Base-by-base conservation (phyloP, 345 rosid genomes). In the Fremontodendron californicum region DNA sequence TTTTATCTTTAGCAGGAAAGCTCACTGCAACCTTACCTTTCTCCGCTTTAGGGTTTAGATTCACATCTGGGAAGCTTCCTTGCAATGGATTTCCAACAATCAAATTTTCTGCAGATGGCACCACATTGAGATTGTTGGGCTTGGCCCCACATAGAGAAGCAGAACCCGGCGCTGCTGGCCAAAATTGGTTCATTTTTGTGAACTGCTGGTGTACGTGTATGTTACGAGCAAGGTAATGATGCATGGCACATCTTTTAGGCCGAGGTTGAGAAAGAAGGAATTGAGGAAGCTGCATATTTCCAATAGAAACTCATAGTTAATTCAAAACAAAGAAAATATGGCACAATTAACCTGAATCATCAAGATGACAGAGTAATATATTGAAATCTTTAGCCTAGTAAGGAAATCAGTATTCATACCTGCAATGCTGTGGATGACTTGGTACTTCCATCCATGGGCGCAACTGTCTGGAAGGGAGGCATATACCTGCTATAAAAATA, bases 241-340 rank as follows among this genome's bases (percentile, higher is more conserved):
- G 94, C 75, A 88, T 83, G 75, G 88, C 81, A 51, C 94, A 90
- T 73, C 86, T 82, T 78, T 84, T 88, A 77, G 88, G 86, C 74
- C 83, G 84, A 51, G 86, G 82, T 78, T 87, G 87, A 62, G 87
- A 72, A 63, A 74, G 81, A 81, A 58, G 67, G 83, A 74, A 76
- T 5, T 75, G 78, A 54, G 75, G 76, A 82, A 73, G 77, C 77
- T 74, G 77, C 61, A 51, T 5, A 71, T 71, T 71, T 43, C 58
- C 75, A n/a, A 71, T 19, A 71, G 43, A 33, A 33, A 49, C 7
- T 9, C 75, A 7, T 18, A 11, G 42, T 49, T 33, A 51, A 51
- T 51, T 51, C 11, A 51, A 51, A 51, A 23, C 18, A 7, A 51
- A 51, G 10, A 51, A 71, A 19, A 19, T 69, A 69, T 46, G 73